Evolutionary conservation across 371 early-diverging fungal genomes (phyloP), one percentile per base, ranked within the genome.

Genomic region (Mucor irregularis): DNA sequence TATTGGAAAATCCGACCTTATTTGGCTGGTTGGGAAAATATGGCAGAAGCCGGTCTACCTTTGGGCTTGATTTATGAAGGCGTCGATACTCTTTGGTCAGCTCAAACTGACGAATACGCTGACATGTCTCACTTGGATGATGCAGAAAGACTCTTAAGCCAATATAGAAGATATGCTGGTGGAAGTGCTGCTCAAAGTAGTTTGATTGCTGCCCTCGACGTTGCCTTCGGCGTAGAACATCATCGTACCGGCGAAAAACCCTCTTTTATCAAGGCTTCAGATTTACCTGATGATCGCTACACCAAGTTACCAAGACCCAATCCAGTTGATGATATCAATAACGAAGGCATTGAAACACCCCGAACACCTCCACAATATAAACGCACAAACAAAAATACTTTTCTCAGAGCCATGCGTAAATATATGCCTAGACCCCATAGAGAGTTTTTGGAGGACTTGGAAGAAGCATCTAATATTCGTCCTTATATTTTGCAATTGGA

Each of bases 101-200:
- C 70, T n/a, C 75, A 76, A 56, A 73, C 76, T 0, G 78, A 78
- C 14, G 74, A 79, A 45, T 78, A 78, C 43, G 76, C 72, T 14
- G 85, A 84, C 45, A 73, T 75, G 58, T 80, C 79, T 24, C 80
- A 80, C 47, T 56, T 78, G 21, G 73, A 84, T 28, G 84, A 82
- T 33, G 80, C 77, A 40, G 83, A 85, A 38, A 79, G 81, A 29
- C 57, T 80, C 17, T 64, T 86, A 44, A 60, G 57, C 9, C 73
- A 76, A 53, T 89, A 80, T 76, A 80, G 90, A 47, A 80, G 85
- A 44, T 92, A 92, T 71, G 90, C 96, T 2, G 98, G 98, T 21
- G 97, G 94, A 0, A 92, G 93, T 69, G 98, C 99, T 4, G 99
- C 95, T 3, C 98, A 98, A 69, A 91, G 91, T 29, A 85, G 97